Conservation (phyloP, 2,329 filamentous ascomycete genomes). For the Fusarium sp. region DNA sequence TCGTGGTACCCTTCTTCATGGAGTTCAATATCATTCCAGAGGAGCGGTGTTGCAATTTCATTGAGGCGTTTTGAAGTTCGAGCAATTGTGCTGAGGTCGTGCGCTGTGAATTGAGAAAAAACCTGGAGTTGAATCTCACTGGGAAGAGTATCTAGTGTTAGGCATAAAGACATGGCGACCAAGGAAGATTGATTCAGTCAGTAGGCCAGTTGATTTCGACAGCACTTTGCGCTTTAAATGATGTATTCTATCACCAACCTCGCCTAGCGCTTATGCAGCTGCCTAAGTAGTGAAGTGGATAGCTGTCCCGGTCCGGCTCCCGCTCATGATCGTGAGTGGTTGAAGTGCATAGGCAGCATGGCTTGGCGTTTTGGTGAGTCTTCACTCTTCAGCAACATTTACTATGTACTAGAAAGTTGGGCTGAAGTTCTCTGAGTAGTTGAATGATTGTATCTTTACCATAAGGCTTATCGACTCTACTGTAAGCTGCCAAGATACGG, state of each 20-base stretch:
- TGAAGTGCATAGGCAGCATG: not conserved
- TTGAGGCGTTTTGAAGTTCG: slow-evolving; percentile 11
- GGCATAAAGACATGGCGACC: not conserved
- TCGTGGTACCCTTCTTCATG: slow-evolving; percentile 20
- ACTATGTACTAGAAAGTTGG: not conserved
- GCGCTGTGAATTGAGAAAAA: not conserved
- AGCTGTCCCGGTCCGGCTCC: not conserved
- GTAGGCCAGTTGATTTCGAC: not conserved
- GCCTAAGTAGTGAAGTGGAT: not conserved
- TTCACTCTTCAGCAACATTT: fast-evolving
- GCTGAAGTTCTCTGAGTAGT: not conserved
- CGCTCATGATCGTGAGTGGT: not conserved
- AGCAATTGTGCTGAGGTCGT: not conserved
- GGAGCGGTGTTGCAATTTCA: not conserved
- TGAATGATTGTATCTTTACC: not conserved
- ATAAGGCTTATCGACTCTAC: fast-evolving
- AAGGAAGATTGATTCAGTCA: too few species aligned
- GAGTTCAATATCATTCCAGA: slow-evolving; percentile 32
- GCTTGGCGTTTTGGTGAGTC: not conserved
- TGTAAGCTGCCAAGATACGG: too few species aligned
- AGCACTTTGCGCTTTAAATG: not conserved
- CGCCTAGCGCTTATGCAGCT: not conserved
- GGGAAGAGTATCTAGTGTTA: not conserved
- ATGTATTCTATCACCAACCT: not conserved
- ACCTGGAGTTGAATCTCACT: slow-evolving; percentile 2